Conservation (phyloP, 148 eudicot species). For the Vaccinium vitisidaea region DNA sequence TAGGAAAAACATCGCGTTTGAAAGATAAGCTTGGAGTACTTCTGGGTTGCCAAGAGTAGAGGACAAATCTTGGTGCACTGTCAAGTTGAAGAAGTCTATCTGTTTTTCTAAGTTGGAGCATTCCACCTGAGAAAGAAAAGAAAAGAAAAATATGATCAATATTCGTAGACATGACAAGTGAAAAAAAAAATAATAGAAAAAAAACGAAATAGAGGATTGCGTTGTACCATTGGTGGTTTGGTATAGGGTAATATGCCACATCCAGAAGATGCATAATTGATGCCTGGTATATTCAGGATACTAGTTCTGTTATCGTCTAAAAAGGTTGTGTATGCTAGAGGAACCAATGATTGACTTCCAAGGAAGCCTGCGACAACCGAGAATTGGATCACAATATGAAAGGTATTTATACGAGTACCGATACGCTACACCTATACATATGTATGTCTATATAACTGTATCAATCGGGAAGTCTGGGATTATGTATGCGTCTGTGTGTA, state of each 20-base stretch:
- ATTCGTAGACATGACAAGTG: not conserved
- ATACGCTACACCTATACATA: not conserved
- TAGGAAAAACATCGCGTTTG: not conserved
- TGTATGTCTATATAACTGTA: not conserved
- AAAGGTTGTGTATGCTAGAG: not conserved
- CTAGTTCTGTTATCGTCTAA: not conserved
- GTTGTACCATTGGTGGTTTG: not conserved
- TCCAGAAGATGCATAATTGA: constrained; percentile 4
- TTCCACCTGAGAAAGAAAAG: not conserved
- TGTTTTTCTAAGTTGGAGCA: not conserved
- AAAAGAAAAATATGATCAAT: not conserved
- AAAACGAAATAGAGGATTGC: not conserved
- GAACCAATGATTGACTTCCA: not conserved
- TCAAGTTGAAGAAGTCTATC: constrained; percentile 2
- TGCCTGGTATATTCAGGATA: not conserved
- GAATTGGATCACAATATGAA: not conserved
- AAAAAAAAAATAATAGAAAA: not conserved
- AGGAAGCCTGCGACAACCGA: not conserved
- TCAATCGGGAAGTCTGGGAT: too few relatives aligned
- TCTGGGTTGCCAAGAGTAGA: not conserved
- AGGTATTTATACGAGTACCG: not conserved
- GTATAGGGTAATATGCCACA: not conserved
- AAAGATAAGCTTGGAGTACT: not conserved
- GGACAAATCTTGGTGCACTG: not conserved
- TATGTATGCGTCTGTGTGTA: not conserved